Evolutionary conservation across 2,329 filamentous ascomycete genomes (phyloP).

Genomic region (Waltergamsia citrina): DNA sequence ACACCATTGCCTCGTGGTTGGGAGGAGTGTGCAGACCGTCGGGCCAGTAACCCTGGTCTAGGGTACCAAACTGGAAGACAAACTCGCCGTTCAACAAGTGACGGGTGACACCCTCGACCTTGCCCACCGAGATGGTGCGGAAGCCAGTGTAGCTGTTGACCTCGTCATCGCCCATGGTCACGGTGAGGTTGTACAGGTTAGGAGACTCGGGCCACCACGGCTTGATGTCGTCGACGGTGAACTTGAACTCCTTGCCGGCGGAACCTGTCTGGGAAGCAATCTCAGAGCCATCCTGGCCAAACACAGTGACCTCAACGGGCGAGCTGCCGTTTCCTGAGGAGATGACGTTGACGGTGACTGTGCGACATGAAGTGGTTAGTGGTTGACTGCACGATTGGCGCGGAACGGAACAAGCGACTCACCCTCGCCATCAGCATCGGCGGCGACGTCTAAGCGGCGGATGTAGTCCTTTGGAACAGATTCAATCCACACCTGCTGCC

Average conservation of each 20-base stretch:
- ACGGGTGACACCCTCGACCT: conserved; percentile 47
- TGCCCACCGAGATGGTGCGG: conserved; percentile 48
- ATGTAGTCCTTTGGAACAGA: conserved; percentile 49
- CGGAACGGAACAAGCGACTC: conserved; percentile 10
- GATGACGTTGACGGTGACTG: conserved; percentile 47
- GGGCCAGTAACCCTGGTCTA: conserved; percentile 66
- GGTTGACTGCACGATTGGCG: background rate
- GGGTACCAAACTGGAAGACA: conserved; percentile 56
- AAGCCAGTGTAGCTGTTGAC: conserved; percentile 61
- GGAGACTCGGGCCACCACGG: conserved; percentile 58
- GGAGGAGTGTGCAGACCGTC: conserved; percentile 60
- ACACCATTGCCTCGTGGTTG: conserved; percentile 57
- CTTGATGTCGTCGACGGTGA: conserved; percentile 42
- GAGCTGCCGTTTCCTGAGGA: conserved; percentile 26
- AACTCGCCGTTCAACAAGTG: conserved; percentile 62
- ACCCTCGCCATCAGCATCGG: conserved; percentile 44
- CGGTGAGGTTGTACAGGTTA: conserved; percentile 52
- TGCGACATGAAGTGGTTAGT: background rate
- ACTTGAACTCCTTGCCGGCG: conserved; percentile 41
- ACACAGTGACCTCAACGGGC: conserved; percentile 23
- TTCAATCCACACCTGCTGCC: conserved; percentile 66
- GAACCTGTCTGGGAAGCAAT: conserved; percentile 33
- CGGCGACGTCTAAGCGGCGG: conserved; percentile 47
- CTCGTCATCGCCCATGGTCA: conserved; percentile 40
- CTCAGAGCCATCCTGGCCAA: conserved; percentile 23